phyloP scores from a whole-genome alignment of 495 filamentous ascomycete species.

The Penicillium malachiteum region DNA sequence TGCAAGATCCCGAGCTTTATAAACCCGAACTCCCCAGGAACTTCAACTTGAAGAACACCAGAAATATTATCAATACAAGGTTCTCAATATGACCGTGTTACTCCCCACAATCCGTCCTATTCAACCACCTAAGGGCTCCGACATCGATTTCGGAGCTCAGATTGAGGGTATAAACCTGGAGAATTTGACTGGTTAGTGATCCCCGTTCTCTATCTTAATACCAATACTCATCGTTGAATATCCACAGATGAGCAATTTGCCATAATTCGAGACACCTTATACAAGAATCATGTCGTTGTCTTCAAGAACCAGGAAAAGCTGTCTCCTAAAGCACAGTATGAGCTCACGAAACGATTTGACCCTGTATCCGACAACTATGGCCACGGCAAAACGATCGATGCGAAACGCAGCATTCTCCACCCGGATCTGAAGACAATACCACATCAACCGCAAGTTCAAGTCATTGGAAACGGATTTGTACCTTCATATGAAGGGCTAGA shows the following conservation, averaged over 20 bases:
- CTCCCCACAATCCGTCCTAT: constrained; percentile 37
- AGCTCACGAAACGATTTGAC: constrained; percentile 69
- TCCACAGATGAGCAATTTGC: constrained; percentile 57
- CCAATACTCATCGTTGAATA: background rate
- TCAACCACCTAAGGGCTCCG: constrained; percentile 42
- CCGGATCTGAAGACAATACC: constrained; percentile 77
- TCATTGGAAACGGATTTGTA: constrained; percentile 71
- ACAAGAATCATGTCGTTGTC: constrained; percentile 62
- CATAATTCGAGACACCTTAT: constrained; percentile 58
- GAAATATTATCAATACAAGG: background rate
- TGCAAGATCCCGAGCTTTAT: constrained; percentile 2
- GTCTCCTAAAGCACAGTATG: constrained; percentile 66
- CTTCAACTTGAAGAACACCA: background rate
- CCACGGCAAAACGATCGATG: constrained; percentile 68
- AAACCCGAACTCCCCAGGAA: background rate
- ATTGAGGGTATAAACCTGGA: constrained; percentile 57
- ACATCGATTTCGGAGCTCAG: constrained; percentile 58
- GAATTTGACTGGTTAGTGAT: constrained; percentile 48
- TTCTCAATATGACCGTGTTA: constrained; percentile 17
- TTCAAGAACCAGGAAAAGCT: constrained; percentile 64
- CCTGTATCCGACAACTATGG: constrained; percentile 63
- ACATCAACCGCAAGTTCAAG: constrained; percentile 75
- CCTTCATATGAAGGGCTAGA: constrained; percentile 63
- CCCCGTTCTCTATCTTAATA: background rate
- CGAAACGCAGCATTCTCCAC: constrained; percentile 67